These are phyloP conservation scores for Solanum gandarillasii DNA, from an alignment of 257 asterid genomes.

Conservation along the genomic window DNA sequence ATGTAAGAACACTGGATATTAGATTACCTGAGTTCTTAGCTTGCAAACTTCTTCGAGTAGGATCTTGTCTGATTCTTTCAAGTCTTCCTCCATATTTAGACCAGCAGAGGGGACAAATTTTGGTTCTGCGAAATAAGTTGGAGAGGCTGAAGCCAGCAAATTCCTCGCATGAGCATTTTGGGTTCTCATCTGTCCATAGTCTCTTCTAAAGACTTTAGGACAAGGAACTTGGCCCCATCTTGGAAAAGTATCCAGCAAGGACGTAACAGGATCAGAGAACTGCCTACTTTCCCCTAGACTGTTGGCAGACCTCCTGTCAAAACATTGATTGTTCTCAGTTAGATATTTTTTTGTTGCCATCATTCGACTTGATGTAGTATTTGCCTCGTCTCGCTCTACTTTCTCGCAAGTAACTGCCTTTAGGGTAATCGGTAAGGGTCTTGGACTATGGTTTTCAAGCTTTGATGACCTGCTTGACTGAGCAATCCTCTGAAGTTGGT, in stretches of 20 bases:
- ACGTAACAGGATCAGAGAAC: constrained; percentile 1
- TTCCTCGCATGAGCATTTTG: constrained; percentile 1
- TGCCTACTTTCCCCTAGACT: constrained; percentile 5
- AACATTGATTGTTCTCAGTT: constrained; percentile 4
- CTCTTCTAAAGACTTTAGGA: constrained; percentile 21
- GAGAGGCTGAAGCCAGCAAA: constrained; percentile 1
- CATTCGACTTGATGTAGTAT: constrained; percentile 15
- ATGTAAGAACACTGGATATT: not conserved
- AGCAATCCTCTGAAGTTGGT: constrained; percentile 15
- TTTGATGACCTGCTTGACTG: constrained; percentile 7
- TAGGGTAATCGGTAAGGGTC: constrained; percentile 12
- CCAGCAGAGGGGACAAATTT: not conserved
- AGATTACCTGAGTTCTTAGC: constrained; percentile 29
- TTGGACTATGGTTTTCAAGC: constrained; percentile 16
- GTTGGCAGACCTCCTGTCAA: not conserved
- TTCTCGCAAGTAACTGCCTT: constrained; percentile 11
- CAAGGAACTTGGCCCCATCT: constrained; percentile 43
- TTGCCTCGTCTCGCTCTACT: constrained; percentile 14
- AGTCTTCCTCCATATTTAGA: constrained; percentile 2
- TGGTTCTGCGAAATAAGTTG: constrained; percentile 4
- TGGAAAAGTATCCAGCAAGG: constrained; percentile 8
- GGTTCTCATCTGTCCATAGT: not conserved
- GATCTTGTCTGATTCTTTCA: constrained; percentile 9
- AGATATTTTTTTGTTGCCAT: constrained; percentile 7
- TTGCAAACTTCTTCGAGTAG: constrained; percentile 22